Percentiles rank a stretch among this genome's conserved stretches.
phyloP scores from a whole-genome alignment of 1,284 basidiomycete genomes.

The Volvariella surrecta region DNA sequence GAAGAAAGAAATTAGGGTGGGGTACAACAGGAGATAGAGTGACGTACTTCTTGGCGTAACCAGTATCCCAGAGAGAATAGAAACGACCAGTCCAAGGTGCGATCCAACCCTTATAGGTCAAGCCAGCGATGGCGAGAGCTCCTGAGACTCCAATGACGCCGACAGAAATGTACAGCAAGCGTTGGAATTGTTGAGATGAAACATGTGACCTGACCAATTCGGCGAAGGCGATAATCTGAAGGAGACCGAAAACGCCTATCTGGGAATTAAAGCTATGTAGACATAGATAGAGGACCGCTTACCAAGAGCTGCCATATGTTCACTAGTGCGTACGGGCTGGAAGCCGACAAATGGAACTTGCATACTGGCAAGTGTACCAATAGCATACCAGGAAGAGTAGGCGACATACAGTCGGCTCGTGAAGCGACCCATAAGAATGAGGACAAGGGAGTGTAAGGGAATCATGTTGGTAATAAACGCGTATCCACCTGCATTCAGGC shows the following conservation, averaged over 20 bases:
- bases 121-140: slow-evolving; percentile 58
- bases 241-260: slow-evolving; percentile 86
- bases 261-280: background rate
- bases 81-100: slow-evolving; percentile 99
- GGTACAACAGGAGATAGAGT: background rate
- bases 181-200: slow-evolving; percentile 89
- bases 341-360: slow-evolving; percentile 99
- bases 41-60: slow-evolving; percentile 90
- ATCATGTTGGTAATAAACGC: slow-evolving; percentile 99
- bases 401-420: slow-evolving; percentile 89
- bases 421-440: slow-evolving; percentile 97
- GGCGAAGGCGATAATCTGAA: slow-evolving; percentile 94
- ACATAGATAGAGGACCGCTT: slow-evolving; percentile 10
- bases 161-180: slow-evolving; percentile 66
- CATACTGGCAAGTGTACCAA: slow-evolving; percentile 97
- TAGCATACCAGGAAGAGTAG: slow-evolving; percentile 96
- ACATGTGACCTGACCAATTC: slow-evolving; percentile 87
- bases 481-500: slow-evolving; percentile 68
- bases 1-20: slow-evolving; percentile 9
- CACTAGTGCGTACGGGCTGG: slow-evolving; percentile 95
- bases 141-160: slow-evolving; percentile 71
- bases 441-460: slow-evolving; percentile 87
- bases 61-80: slow-evolving; percentile 99
- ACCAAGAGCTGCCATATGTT: slow-evolving; percentile 98
- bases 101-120: slow-evolving; percentile 94